Evolutionary conservation across 225 moss, liverwort and hornwort genomes (phyloP).

Genomic region (Pleurozium schreberi): DNA sequence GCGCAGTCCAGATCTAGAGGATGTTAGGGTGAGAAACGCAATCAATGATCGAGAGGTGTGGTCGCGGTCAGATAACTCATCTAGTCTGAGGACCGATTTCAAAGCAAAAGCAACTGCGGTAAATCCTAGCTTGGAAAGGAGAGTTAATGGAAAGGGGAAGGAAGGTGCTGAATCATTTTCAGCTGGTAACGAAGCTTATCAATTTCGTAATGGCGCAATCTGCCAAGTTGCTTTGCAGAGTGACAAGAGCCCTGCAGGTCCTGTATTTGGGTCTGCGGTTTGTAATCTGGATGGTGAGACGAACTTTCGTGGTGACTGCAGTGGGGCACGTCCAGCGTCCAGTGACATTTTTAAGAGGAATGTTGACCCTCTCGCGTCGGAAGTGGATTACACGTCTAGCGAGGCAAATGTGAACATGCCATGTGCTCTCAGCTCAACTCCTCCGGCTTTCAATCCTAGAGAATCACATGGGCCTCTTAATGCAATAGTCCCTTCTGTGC

Average conservation of each 20-base stretch:
- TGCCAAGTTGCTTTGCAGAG: slow-evolving; percentile 14
- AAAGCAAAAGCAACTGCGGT: slow-evolving; percentile 1
- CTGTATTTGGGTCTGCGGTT: slow-evolving; percentile 5
- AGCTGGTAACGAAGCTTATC: slow-evolving; percentile 10
- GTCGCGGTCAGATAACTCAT: slow-evolving; percentile 11
- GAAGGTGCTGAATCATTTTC: slow-evolving; percentile 17
- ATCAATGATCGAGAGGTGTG: slow-evolving; percentile 4
- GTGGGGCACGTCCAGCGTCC: background rate
- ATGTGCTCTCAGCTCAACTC: background rate
- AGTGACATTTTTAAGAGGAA: slow-evolving; percentile 2
- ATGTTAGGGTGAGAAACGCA: background rate
- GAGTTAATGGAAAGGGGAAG: slow-evolving; percentile 13
- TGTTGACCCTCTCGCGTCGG: background rate
- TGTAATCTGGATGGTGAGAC: slow-evolving; percentile 17
- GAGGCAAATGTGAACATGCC: background rate
- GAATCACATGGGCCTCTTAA: slow-evolving; percentile 1
- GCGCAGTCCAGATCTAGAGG: background rate
- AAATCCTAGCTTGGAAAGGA: slow-evolving; percentile 7
- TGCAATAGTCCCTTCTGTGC: background rate
- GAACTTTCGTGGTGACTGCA: slow-evolving; percentile 15
- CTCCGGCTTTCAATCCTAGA: slow-evolving; percentile 1
- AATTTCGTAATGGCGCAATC: slow-evolving; percentile 10
- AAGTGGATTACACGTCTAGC: slow-evolving; percentile 1
- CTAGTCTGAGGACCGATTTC: slow-evolving; percentile 1
- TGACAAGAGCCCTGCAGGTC: slow-evolving; percentile 17